A percentile compares a stretch with the other conserved stretches of the same genome.
These are phyloP conservation scores for Rhizomucor miehei DNA, from an alignment of 371 early-diverging fungal genomes.

Conservation along the genomic window DNA sequence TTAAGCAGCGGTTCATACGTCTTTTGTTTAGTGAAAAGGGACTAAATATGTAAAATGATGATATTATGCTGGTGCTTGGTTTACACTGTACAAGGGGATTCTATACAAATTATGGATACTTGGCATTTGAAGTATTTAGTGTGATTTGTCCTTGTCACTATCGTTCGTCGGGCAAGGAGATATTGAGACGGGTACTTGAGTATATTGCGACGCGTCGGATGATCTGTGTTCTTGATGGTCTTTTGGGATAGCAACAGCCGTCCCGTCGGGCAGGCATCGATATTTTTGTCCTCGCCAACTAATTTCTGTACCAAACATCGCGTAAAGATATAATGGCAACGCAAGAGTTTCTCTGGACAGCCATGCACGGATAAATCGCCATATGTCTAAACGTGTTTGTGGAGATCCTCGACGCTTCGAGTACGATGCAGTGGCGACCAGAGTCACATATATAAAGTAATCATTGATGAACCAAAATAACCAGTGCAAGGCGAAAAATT, in stretches of 20 bases:
- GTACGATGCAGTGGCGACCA: slow-evolving; percentile 35
- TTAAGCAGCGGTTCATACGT: too few species aligned
- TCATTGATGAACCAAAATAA: slow-evolving; percentile 74
- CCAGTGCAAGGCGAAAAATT: slow-evolving; percentile 68
- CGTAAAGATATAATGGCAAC: slow-evolving; percentile 78
- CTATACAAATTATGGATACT: too few species aligned
- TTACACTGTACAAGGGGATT: too few species aligned
- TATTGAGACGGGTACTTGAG: too few species aligned
- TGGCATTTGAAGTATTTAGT: too few species aligned
- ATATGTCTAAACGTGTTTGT: slow-evolving; percentile 4
- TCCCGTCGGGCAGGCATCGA: slow-evolving; percentile 53
- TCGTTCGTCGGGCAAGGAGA: too few species aligned
- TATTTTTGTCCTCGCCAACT: slow-evolving; percentile 82
- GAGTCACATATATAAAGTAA: slow-evolving; percentile 53
- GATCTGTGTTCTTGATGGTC: too few species aligned
- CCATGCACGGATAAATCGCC: slow-evolving; percentile 61
- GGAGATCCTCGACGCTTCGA: slow-evolving; percentile 10
- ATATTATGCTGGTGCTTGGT: too few species aligned
- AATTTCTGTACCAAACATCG: slow-evolving; percentile 78
- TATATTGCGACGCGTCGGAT: too few species aligned
- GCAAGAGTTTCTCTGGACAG: slow-evolving; percentile 77
- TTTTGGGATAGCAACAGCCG: slow-evolving; percentile 35
- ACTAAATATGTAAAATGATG: too few species aligned
- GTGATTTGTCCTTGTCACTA: too few species aligned
- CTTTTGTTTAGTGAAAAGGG: too few species aligned